These are phyloP conservation scores for Epithemia pelagica DNA, from an alignment of 108 stramenopile species.

Conservation along the genomic window DNA sequence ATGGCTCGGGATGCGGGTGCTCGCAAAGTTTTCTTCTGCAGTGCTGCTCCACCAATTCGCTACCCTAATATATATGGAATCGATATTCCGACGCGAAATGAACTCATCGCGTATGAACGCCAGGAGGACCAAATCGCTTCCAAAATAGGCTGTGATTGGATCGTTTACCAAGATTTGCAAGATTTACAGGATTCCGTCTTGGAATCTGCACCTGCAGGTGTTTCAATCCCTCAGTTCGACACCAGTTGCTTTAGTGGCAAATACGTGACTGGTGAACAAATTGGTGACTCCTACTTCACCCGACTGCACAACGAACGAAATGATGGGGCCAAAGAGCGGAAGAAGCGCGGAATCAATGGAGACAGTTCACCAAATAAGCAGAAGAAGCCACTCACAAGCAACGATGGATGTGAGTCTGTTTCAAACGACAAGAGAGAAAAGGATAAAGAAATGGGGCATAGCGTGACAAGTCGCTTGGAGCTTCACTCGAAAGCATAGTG, in stretches of 20 bases:
- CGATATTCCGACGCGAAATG: constrained; percentile 94
- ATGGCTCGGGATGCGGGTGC: constrained; percentile 99
- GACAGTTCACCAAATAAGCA: not conserved
- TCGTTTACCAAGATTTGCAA: constrained; percentile 69
- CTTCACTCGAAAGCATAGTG: not conserved
- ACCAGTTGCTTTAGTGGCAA: constrained; percentile 93
- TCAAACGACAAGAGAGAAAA: constrained; percentile 51
- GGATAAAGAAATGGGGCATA: not conserved
- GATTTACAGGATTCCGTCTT: constrained; percentile 72
- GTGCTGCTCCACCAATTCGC: constrained; percentile 96
- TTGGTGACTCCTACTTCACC: constrained; percentile 71
- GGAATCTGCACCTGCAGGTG: constrained; percentile 12
- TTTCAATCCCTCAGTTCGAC: constrained; percentile 51
- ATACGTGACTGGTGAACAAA: constrained; percentile 88
- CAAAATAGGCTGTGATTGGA: constrained; percentile 90
- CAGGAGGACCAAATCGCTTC: constrained; percentile 82
- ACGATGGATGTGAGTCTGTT: constrained; percentile 72
- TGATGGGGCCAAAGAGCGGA: constrained; percentile 57
- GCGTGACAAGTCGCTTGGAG: not conserved
- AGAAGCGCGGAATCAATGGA: constrained; percentile 15
- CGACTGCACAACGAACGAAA: constrained; percentile 68
- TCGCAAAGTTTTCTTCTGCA: constrained; percentile 88
- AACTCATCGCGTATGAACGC: constrained; percentile 91
- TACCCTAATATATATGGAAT: constrained; percentile 99
- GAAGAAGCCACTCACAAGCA: constrained; percentile 41